Conservation (phyloP, 2,329 filamentous ascomycete genomes). For the Neofusicoccum ribis region DNA sequence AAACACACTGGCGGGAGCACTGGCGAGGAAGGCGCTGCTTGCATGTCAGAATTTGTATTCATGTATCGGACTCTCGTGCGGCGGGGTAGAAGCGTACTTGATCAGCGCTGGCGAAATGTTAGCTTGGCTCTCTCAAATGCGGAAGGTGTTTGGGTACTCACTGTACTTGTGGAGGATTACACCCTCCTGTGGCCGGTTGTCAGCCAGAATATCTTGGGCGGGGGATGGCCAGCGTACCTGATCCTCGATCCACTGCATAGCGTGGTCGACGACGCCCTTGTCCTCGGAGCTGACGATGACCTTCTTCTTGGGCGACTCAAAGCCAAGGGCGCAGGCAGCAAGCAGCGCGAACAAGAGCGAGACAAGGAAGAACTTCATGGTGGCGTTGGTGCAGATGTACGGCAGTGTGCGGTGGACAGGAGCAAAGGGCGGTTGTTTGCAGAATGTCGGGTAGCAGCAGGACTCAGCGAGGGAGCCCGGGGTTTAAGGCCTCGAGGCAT, state of each 20-base stretch:
- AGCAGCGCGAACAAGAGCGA: constrained; percentile 60
- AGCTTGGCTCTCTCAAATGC: constrained; percentile 20
- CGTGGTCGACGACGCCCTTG: constrained; percentile 65
- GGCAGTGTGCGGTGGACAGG: not conserved
- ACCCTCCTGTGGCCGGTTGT: constrained; percentile 54
- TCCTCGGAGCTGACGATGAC: constrained; percentile 78
- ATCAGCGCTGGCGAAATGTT: constrained; percentile 37
- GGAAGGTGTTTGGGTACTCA: constrained; percentile 45
- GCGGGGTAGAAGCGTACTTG: constrained; percentile 39
- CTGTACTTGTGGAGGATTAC: constrained; percentile 79
- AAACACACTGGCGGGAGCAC: constrained; percentile 68
- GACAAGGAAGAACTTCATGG: constrained; percentile 66
- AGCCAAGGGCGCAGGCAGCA: constrained; percentile 62
- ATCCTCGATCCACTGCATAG: constrained; percentile 68
- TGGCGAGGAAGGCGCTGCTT: constrained; percentile 73
- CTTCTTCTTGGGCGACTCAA: constrained; percentile 58
- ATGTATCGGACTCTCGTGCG: not conserved
- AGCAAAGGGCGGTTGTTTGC: not conserved
- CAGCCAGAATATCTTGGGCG: not conserved
- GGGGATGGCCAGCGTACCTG: constrained; percentile 50
- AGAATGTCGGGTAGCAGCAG: not conserved
- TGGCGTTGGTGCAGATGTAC: constrained; percentile 23
- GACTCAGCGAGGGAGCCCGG: not conserved
- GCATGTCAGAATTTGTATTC: not conserved
- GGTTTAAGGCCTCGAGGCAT: not conserved